Percentiles rank a stretch among this genome's conserved stretches.
Evolutionary conservation across 306 rosid species (phyloP).

Genomic region (Trifolium fragiferum): DNA sequence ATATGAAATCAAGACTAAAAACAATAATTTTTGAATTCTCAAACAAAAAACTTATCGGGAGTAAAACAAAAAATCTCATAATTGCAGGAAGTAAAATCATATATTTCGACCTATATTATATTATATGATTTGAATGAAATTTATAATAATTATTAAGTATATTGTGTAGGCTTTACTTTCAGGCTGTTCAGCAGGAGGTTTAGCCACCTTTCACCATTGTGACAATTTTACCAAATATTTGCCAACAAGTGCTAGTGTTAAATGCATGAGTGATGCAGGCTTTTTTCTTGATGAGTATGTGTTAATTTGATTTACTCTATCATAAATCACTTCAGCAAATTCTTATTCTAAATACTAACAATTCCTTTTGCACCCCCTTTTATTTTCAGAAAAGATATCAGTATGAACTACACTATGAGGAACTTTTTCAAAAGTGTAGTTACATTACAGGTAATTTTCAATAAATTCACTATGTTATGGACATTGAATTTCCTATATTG

Average conservation of each 20-base stretch:
- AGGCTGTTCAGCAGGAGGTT: slow-evolving; percentile 98
- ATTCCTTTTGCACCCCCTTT: neutral
- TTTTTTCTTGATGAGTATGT: slow-evolving; percentile 81
- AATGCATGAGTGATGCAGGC: slow-evolving; percentile 96
- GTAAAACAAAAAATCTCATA: too few relatives aligned
- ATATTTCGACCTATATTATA: too few relatives aligned
- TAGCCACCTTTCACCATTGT: slow-evolving; percentile 88
- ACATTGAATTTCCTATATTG: neutral
- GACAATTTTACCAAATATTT: slow-evolving; percentile 68
- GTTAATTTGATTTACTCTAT: slow-evolving; percentile 14
- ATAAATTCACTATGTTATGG: neutral
- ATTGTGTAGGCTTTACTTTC: slow-evolving; percentile 84
- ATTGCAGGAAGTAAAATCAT: too few relatives aligned
- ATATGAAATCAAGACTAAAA: too few relatives aligned
- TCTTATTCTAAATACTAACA: neutral
- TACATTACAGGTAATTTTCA: slow-evolving; percentile 69
- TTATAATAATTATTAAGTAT: neutral
- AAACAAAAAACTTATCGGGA: too few relatives aligned
- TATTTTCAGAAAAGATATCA: slow-evolving; percentile 66
- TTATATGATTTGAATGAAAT: slow-evolving; percentile 20
- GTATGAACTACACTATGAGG: slow-evolving; percentile 72
- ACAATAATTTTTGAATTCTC: too few relatives aligned
- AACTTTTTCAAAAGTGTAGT: slow-evolving; percentile 63
- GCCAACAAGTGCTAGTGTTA: slow-evolving; percentile 68
- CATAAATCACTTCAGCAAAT: slow-evolving; percentile 11